phyloP scores from a whole-genome alignment of 1,284 basidiomycete species.

The Pulveroboletus sp. region DNA sequence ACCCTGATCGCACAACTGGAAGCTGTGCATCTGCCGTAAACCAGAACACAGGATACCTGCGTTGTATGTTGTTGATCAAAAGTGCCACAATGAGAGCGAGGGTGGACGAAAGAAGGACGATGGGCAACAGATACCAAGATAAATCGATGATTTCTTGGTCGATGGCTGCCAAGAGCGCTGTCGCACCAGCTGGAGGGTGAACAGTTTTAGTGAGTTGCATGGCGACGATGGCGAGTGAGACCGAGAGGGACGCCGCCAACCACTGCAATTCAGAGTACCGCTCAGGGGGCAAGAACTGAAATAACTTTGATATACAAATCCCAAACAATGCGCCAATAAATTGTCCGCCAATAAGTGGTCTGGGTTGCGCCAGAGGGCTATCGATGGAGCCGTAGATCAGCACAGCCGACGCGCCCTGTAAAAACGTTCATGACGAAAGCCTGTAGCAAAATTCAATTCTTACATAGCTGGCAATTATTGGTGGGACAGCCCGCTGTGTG shows the following conservation, averaged over 20 bases:
- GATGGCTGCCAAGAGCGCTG: constrained; percentile 49
- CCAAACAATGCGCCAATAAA: constrained; percentile 37
- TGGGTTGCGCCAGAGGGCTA: constrained; percentile 60
- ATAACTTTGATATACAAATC: constrained; percentile 57
- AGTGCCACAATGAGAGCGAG: constrained; percentile 54
- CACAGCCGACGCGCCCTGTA: constrained; percentile 60
- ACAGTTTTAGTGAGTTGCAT: constrained; percentile 53
- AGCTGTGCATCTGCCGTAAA: constrained; percentile 25
- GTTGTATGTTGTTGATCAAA: constrained; percentile 59
- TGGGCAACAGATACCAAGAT: constrained; percentile 64
- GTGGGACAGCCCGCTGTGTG: constrained; percentile 47
- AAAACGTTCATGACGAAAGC: constrained; percentile 47
- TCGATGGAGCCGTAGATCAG: constrained; percentile 61
- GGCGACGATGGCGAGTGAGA: constrained; percentile 50
- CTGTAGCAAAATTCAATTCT: constrained; percentile 4
- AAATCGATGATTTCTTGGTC: constrained; percentile 47
- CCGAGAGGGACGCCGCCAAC: constrained; percentile 57
- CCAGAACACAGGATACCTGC: constrained; percentile 62
- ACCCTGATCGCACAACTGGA: neutral
- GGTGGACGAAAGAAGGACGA: constrained; percentile 53
- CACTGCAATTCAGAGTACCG: constrained; percentile 49
- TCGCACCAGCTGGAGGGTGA: constrained; percentile 64
- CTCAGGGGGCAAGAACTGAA: constrained; percentile 46
- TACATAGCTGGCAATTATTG: constrained; percentile 32
- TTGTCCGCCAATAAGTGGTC: constrained; percentile 49